Percentiles rank a stretch among this genome's conserved stretches.
Evolutionary conservation across 257 asterid genomes (phyloP).

Genomic region (Scutellaria galericulata): DNA sequence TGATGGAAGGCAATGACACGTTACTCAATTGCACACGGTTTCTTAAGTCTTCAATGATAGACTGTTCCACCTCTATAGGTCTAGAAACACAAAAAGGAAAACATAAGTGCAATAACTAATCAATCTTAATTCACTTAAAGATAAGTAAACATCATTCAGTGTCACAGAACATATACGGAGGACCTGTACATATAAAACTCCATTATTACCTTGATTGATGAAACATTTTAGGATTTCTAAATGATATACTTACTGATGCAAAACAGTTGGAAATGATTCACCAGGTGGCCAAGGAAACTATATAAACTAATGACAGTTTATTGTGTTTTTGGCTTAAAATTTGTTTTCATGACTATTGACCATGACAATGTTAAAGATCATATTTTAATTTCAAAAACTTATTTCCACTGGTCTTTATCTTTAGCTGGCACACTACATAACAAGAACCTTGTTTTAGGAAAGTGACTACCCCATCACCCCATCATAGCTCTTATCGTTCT

Average conservation of each 20-base stretch:
- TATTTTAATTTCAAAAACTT: neutral
- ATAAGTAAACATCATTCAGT: slow-evolving; percentile 10
- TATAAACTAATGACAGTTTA: neutral
- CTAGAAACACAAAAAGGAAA: slow-evolving; percentile 43
- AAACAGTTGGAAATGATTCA: neutral
- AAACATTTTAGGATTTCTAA: neutral
- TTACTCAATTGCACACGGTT: slow-evolving; percentile 92
- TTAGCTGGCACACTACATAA: neutral
- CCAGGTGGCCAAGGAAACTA: neutral
- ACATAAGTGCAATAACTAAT: slow-evolving; percentile 24
- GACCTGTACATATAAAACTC: neutral
- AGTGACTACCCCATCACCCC: neutral
- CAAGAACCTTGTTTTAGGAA: neutral
- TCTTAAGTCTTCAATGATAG: slow-evolving; percentile 92
- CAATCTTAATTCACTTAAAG: slow-evolving; percentile 17
- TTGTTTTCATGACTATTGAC: neutral
- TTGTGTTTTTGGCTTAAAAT: no score
- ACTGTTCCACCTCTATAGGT: slow-evolving; percentile 84
- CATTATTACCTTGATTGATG: neutral
- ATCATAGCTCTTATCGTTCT: neutral
- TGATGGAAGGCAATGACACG: slow-evolving; percentile 79
- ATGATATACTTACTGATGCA: neutral
- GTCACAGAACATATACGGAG: neutral
- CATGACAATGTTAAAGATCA: neutral
- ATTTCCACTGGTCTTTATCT: neutral